Base-by-base conservation (phyloP, 169 alveolate genomes). In the Plasmodium vivax region DNA sequence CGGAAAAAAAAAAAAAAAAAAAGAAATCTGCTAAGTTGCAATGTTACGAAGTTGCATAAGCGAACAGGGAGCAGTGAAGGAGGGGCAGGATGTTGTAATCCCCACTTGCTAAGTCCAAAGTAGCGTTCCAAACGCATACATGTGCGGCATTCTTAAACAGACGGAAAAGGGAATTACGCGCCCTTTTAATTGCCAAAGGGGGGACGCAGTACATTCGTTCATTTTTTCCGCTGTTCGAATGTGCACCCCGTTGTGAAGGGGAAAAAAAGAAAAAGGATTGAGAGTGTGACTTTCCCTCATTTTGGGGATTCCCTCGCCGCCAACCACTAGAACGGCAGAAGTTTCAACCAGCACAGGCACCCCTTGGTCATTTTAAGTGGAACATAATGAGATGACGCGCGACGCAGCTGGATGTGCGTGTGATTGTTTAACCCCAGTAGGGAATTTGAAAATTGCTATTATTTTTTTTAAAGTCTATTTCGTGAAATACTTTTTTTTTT, bases 1-100 rank as follows among this genome's bases (percentile, higher is more conserved):
- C 43, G 38, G 77, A 2, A 72, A 38, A 19, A 7, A 84, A 84
- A 71, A 83, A 54, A 27, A 54, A 51, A 83, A 83, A 83, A 54
- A 51, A 54, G 56, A 54, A 3, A 23, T 23, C 2, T 32, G 27
- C 23, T 0, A 23, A 14, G 34, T 19, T 68, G 38, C n/a, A 68
- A 23, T 23, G 34, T 19, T 68, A n/a, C n/a, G 23, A 68, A 27
- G 23, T 68, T 30, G 43, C 62, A 16, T 0, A 51, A 51, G 23
- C 62, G 3, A 51, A 51, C 7, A 3, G 8, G 23, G 62, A 51
- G 23, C 62, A 51, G 9, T 51, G 23, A 51, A 51, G 62, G 62
- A 47, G 58, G 58, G 5, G 58, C 58, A 47, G 58, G n/a, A 47
- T 47, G 58, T 47, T 3, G 58, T 12, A 9, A 47, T 0, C 16